Base-by-base conservation (phyloP, 306 rosid species). In the Datisca glomerata region DNA sequence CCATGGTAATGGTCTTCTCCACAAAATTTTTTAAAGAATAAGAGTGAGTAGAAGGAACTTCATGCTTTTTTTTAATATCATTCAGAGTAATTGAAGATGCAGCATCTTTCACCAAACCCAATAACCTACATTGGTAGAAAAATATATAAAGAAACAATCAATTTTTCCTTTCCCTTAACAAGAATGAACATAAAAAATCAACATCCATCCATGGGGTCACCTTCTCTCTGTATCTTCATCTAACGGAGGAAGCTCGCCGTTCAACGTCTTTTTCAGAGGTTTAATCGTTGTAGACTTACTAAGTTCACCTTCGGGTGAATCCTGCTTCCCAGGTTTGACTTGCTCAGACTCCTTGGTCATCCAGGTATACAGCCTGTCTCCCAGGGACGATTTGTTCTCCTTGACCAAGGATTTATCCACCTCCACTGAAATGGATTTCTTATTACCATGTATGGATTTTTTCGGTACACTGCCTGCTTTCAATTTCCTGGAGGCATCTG, bases 161-260 rank as follows among this genome's bases (percentile, higher is more conserved):
- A 6, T 14, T 50, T 10, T 21, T 21, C 31, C 31, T 18, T 18
- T 32, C 7, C 18, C 12, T 15, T 21, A n/a, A n/a, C n/a, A n/a
- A n/a, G n/a, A n/a, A n/a, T n/a, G n/a, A n/a, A n/a, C n/a, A n/a
- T n/a, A 41, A 12, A 11, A 10, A 24, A 14, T 8, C 10, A 41
- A 34, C 25, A 27, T 31, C 29, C 1, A 18, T 39, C 27, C 20
- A 51, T 21, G 45, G 8, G 46, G 44, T 60, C 51, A 80, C 98
- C 95, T 80, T 69, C 56, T 70, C 76, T 80, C 69, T 20, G 86
- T 34, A 45, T 85, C 76, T 27, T 68, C 63, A 68, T 80, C 93
- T 61, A 84, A 57, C 33, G 60, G 49, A 28, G 64, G 57, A 15
- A 24, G 44, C 40, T 45, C 47, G 51, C 60, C 34, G 41, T 63